Evolutionary conservation across 495 filamentous ascomycete genomes (phyloP), one percentile per base, ranked within the genome.

Genomic region (Pseudevernia furfuracea): DNA sequence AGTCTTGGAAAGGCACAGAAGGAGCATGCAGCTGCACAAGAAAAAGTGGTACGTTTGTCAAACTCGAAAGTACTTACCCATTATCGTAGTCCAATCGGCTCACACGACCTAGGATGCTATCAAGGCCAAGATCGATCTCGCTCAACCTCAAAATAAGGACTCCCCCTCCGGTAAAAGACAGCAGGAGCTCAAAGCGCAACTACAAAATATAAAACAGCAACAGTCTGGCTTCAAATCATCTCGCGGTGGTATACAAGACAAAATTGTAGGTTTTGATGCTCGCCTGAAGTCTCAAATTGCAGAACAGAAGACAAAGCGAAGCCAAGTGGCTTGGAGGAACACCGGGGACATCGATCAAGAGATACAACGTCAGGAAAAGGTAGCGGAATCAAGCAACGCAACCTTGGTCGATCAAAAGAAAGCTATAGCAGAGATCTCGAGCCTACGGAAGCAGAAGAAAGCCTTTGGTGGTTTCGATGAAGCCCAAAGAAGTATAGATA

Each of bases 401-500:
- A 94, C 90, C 71, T 75, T 99, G 62, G 95, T 97, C 6, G 94
- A 97, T 66, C 95, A 97, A 84, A 93, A 90, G 82, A 97, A 96
- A 82, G 89, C 91, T 8, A 80, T 97, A 1, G 75, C 82, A 25
- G 91, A 96, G 67, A 85, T 95, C 62, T 87, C 87, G 56, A 89
- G 76, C 74, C 78, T 97, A 66, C 85, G 89, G 72, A 96, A 92
- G 81, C 86, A 89, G 74, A 87, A 88, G 75, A 97, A 96, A 85
- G 86, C 83, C 74, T 96, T 97, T 70, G 85, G 84, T 56, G 83
- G 84, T 43, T 86, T 97, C 71, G 89, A 93, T 25, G 86, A 89
- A 44, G 77, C 81, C 28, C 89, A 97, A 75, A 91, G 91, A 80
- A 80, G 78, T 30, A 97, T 98, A 72, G 87, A 92, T 71, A 84